A percentile compares a stretch with the other conserved stretches of the same genome.
Evolutionary conservation across 805 yeast genomes (phyloP).

Genomic region (Wickerhamiella brachini): DNA sequence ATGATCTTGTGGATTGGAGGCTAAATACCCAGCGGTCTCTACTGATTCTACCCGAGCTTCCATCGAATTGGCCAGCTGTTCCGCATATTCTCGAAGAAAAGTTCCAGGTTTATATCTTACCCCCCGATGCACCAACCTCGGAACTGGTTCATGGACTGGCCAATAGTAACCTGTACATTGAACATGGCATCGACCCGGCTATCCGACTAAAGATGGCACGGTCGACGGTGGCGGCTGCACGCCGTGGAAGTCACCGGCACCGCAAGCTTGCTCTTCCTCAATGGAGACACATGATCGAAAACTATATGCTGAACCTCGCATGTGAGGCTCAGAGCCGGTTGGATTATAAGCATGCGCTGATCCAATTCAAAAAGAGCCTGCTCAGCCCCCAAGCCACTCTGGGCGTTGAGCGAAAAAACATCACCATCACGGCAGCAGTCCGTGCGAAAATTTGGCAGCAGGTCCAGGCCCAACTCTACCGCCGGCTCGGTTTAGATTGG

Average conservation of each 20-base stretch:
- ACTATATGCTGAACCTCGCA: constrained; percentile 47
- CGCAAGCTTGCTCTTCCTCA: constrained; percentile 30
- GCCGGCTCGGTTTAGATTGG: constrained; percentile 48
- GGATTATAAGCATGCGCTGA: constrained; percentile 43
- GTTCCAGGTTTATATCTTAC: constrained; percentile 38
- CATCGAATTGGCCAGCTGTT: background rate
- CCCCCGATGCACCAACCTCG: constrained; percentile 31
- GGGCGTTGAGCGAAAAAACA: constrained; percentile 8
- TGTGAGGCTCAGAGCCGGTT: constrained; percentile 59
- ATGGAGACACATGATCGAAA: constrained; percentile 65
- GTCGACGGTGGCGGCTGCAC: constrained; percentile 45
- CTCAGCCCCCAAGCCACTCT: constrained; percentile 13
- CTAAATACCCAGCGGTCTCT: constrained; percentile 55
- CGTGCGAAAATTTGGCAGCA: constrained; percentile 49
- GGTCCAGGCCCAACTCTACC: constrained; percentile 47
- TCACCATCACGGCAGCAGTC: constrained; percentile 36
- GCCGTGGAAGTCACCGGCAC: constrained; percentile 23
- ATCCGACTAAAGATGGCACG: constrained; percentile 48
- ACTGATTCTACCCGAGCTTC: constrained; percentile 33
- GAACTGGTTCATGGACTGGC: constrained; percentile 3
- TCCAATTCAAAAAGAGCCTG: constrained; percentile 7
- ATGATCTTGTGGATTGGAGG: constrained; percentile 57
- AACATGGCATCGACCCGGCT: constrained; percentile 40
- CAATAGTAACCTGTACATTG: constrained; percentile 36
- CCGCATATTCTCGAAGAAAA: constrained; percentile 16